Base-by-base conservation (phyloP, 1,284 basidiomycete genomes). In the Pholiota adiposa region DNA sequence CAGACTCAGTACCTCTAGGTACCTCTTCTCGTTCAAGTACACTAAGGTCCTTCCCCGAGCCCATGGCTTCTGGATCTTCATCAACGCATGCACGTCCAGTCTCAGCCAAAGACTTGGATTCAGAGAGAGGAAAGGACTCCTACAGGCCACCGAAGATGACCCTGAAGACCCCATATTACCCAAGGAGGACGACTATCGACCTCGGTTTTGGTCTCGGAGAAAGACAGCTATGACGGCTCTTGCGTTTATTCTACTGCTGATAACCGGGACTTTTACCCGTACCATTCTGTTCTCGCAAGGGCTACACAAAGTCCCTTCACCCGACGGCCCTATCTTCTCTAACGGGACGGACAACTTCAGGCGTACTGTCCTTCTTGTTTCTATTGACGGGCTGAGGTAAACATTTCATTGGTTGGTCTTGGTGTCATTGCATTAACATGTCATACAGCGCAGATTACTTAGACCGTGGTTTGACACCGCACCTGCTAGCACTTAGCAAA, bases 321-420 rank as follows among this genome's bases (percentile, higher is more conserved):
- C 27, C 8, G 57, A 69, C 38, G 73, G 75, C 48, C 72, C 73
- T 27, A 65, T 86, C 38, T 74, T 78, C 56, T 87, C 84, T 11
- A 91, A 95, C 68, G 90, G 91, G 53, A 94, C 91, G 0, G 88
- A 92, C 66, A 79, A 85, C 33, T 93, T 90, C 75, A 88, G 82
- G 75, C 81, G 86, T 65, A 96, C 92, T 0, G 91, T 94, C 14
- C 71, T 96, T 21, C 82, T 96, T 51, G 86, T 96, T 21, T 94
- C 93, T 31, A 92, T 96, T 43, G 94, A 96, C 70, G 94, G 94
- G 0, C 76, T 95, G 43, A 83, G 92, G 90, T 87, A 68, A 33
- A 83, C 21, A 23, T 33, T 3, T 31, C 48, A 11, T 31, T 14
- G 7, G 25, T 43, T 51, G 2, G 12, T 8, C 43, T 34, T 18